These are phyloP conservation scores for Pestalotiopsis sp. DNA, from an alignment of 2,329 filamentous ascomycete genomes.

Conservation along the genomic window DNA sequence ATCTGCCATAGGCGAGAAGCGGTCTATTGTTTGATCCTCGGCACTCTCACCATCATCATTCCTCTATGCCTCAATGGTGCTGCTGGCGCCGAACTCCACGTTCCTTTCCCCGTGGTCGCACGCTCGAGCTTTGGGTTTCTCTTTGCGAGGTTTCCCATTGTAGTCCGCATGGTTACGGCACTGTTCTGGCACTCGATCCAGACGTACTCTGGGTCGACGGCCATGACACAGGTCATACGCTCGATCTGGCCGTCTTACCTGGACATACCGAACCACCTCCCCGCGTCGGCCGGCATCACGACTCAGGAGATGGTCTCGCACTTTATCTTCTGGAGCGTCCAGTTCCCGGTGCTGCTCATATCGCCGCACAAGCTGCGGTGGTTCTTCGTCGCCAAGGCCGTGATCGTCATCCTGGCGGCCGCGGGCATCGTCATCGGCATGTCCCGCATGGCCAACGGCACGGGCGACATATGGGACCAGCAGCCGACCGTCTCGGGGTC, in stretches of 20 bases:
- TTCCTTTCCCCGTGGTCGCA: conserved; percentile 48
- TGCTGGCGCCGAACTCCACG: conserved; percentile 47
- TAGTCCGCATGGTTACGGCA: conserved; percentile 45
- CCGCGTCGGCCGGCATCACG: conserved; percentile 52
- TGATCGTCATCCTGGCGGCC: conserved; percentile 59
- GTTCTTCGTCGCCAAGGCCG: conserved; percentile 50
- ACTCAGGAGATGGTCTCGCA: conserved; percentile 52
- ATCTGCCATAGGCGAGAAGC: conserved; percentile 35
- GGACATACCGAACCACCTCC: conserved; percentile 54
- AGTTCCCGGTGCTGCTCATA: conserved; percentile 32
- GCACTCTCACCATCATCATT: conserved; percentile 61
- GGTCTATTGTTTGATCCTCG: conserved; percentile 52
- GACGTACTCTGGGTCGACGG: conserved; percentile 17
- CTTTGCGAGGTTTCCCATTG: conserved; percentile 40
- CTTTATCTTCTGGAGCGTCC: conserved; percentile 55
- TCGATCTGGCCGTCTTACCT: conserved; percentile 59
- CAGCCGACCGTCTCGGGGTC: conserved; percentile 38
- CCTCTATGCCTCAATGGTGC: conserved; percentile 51
- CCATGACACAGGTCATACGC: conserved; percentile 41
- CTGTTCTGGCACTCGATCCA: conserved; percentile 64
- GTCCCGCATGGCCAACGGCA: conserved; percentile 58
- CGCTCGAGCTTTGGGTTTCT: conserved; percentile 49
- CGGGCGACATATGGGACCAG: conserved; percentile 40
- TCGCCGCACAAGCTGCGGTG: conserved; percentile 39
- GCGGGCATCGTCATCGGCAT: conserved; percentile 67